Base-by-base conservation (phyloP, 2,329 filamentous ascomycete species). In the Aspergillus ochraceoroseus region DNA sequence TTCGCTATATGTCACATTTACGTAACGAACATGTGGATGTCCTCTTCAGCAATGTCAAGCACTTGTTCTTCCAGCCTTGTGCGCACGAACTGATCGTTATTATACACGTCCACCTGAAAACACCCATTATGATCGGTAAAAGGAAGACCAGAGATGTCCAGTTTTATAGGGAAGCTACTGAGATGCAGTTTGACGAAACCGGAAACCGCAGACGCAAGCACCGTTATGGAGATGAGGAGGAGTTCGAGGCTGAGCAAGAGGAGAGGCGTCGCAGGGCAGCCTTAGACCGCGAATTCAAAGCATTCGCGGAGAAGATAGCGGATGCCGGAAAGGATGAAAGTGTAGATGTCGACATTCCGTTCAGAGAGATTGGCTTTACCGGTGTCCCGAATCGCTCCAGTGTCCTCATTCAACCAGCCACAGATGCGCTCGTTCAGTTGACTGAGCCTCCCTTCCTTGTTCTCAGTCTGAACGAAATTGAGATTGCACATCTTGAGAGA, bases 101-200 rank as follows among this genome's bases (percentile, higher is more conserved):
- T 56, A 95, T 98, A 53, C 92, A 98, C 64, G 85, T 98, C 41
- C 92, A 98, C 64, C 78, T 98, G 34, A 95, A 95, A 70, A 94
- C 95, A 47, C 92, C 92, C 2, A 96, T 98, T 62, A 88, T 98
- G 65, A 85, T 98, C 48, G 92, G 92, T 46, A 96, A 95, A 75
- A 94, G 94, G 72, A 98, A 98, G 79, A 94, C 92, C 7, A 95
- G 92, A 71, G 94, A 98, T 63, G 85, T 98, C 1, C 94, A 98
- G 56, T 98, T 98, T 68, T 95, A 95, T 60, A 81, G 92, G 38
- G 92, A 98, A 70, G 92, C 92, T 3, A 96, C 92, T 0, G 92
- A 98, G 54, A 96, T 98, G 64, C 88, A 95, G 59, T 96, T 98
- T 55, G 92, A 98, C 58, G 92, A 98, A 70, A 98, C 92, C 32